Base-by-base conservation (phyloP, 2,329 filamentous ascomycete species). In the Hirsutella rhossiliensis region DNA sequence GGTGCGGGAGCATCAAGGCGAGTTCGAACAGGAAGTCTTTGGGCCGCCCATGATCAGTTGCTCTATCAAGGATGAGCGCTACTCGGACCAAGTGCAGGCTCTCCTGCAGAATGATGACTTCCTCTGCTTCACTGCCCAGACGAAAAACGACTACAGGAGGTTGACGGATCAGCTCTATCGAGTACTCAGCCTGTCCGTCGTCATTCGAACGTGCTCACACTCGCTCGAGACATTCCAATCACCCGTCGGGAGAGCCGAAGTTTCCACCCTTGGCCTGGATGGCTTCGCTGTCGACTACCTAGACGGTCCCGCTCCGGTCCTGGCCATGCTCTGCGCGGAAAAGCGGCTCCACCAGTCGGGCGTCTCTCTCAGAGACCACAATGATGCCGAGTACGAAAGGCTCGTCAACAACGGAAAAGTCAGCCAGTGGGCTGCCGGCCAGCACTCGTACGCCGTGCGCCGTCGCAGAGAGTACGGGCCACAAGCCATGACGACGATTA, bases 261-360 rank as follows among this genome's bases (percentile, higher is more conserved):
- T 87, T 45, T 55, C 56, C 43, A 47, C 54, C 36, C 46, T 78
- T 61, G 87, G 87, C 0, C 76, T 98, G 41, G 83, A 94, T 50
- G 80, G 82, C 2, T 95, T 84, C 66, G 80, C 87, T 1, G 71
- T 85, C 23, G 84, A 97, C 56, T 86, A 76, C 46, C 58, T 98
- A 6, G 73, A 81, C 30, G 92, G 90, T 0, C 94, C 94, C 0
- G 79, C 82, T 1, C 75, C 85, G 2, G 86, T 98, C 2, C 66
- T 97, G 30, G 83, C 87, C 7, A 92, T 94, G 84, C 75, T 98
- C 19, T 96, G 88, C 61, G 75, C 79, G 12, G 82, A 85, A 52
- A 77, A 74, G 46, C 73, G 68, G 43, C 62, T 96, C 7, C 79
- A 94, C 53, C 66, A 69, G 23, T 81, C 82, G 6, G 87, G 78